Evolutionary conservation across 345 rosid genomes (phyloP).

Genomic region (Eucalyptus virginea): DNA sequence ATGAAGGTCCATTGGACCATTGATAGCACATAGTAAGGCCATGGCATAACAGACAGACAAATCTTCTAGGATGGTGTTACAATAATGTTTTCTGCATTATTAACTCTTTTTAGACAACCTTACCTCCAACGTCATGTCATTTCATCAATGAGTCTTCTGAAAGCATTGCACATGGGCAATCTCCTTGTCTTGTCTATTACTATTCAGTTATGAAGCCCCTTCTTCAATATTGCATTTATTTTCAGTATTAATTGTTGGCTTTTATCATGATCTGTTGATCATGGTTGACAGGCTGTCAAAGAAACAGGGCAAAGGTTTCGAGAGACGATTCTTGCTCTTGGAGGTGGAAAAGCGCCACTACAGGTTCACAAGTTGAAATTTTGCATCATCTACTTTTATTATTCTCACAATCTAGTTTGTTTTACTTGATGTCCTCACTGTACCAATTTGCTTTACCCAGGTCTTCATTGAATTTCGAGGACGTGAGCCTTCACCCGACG

Average conservation of each 20-base stretch:
- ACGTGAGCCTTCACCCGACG: constrained; percentile 80
- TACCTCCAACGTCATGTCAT: background rate
- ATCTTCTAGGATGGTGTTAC: background rate
- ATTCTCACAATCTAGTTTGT: background rate
- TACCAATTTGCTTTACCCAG: constrained; percentile 5
- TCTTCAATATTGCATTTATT: background rate
- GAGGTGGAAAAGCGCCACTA: constrained; percentile 45
- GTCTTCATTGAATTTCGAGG: constrained; percentile 86
- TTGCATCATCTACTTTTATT: background rate
- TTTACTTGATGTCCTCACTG: background rate
- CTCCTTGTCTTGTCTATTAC: too few species aligned
- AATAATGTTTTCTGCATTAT: background rate
- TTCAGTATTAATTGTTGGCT: background rate
- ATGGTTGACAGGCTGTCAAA: constrained; percentile 49
- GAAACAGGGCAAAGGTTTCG: constrained; percentile 66
- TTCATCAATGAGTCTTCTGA: too few species aligned
- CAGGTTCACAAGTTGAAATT: constrained; percentile 24
- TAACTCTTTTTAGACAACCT: background rate
- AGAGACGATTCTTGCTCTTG: constrained; percentile 59
- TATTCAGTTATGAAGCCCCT: background rate
- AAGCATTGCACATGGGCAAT: too few species aligned
- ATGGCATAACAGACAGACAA: background rate
- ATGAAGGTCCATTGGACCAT: background rate
- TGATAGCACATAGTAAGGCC: background rate
- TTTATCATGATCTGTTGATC: background rate